These are phyloP conservation scores for Leccinellum luteum DNA, from an alignment of 768 basidiomycete genomes.

Conservation along the genomic window DNA sequence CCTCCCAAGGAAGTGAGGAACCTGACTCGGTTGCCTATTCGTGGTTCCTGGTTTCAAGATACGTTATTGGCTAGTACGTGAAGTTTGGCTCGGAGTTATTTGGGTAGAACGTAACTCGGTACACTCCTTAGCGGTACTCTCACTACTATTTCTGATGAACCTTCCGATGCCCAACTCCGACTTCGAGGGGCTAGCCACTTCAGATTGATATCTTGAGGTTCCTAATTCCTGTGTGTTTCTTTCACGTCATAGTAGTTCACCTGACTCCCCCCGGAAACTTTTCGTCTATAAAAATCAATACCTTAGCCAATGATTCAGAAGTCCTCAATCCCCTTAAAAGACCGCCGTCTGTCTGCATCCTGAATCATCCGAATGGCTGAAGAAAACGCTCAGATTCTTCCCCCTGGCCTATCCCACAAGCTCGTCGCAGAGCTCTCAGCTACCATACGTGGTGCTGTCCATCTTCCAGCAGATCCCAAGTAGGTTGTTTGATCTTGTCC, in stretches of 20 bases:
- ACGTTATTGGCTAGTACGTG: background rate
- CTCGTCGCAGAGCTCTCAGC: conserved; percentile 46
- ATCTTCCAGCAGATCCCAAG: conserved; percentile 43
- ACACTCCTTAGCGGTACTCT: background rate
- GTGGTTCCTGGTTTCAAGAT: background rate
- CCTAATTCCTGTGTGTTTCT: background rate
- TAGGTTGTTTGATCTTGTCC: conserved; percentile 19
- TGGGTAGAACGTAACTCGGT: background rate
- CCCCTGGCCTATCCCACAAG: conserved; percentile 13
- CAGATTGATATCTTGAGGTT: background rate
- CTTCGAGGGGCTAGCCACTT: background rate
- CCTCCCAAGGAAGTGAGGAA: too few relatives aligned
- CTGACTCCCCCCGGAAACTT: background rate
- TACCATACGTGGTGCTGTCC: conserved; percentile 46
- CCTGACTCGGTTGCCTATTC: too few relatives aligned
- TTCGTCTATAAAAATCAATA: conserved; percentile 11
- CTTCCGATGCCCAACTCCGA: background rate
- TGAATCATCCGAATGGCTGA: conserved; percentile 18
- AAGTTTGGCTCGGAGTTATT: background rate
- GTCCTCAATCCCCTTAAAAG: conserved; percentile 16
- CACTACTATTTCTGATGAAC: background rate
- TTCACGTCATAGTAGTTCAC: background rate
- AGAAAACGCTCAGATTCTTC: background rate
- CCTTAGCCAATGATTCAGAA: background rate
- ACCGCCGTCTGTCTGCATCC: background rate